phyloP scores from a whole-genome alignment of 2,329 filamentous ascomycete species.

The Xylaria sp. region DNA sequence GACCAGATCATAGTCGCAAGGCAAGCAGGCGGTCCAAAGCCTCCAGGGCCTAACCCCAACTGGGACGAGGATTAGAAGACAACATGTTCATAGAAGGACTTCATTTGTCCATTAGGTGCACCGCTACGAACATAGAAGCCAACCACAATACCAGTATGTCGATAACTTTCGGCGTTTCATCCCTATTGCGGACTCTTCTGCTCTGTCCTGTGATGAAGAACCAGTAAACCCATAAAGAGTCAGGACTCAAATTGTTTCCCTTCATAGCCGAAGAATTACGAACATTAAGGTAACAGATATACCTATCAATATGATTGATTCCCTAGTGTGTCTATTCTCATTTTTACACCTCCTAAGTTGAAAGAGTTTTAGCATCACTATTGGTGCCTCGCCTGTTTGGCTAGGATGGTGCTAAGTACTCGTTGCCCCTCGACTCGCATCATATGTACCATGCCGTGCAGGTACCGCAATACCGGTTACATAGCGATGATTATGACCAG shows the following conservation, averaged over 20 bases:
- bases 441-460: neutral
- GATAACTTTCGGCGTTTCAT: conserved; percentile 1
- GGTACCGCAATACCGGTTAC: neutral
- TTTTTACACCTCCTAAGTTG: neutral
- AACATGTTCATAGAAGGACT: conserved; percentile 29
- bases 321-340: neutral
- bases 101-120: conserved; percentile 21
- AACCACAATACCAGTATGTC: conserved; percentile 34
- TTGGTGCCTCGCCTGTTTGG: neutral
- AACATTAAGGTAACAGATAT: neutral
- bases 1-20: conserved; percentile 99
- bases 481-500: neutral
- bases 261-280: neutral
- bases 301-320: neutral
- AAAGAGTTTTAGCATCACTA: neutral
- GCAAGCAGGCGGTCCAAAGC: conserved; percentile 97
- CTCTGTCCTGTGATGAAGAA: conserved; percentile 5
- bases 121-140: conserved; percentile 34
- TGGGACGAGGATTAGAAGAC: conserved; percentile 69
- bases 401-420: neutral
- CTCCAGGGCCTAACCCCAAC: conserved; percentile 89
- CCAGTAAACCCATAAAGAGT: neutral
- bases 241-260: neutral
- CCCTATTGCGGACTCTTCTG: neutral
- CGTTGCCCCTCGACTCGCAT: too few relatives aligned